Percentiles rank a stretch among this genome's conserved stretches.
Evolutionary conservation across 2,329 filamentous ascomycete genomes (phyloP).

Genomic region (Emmonsia crescens): DNA sequence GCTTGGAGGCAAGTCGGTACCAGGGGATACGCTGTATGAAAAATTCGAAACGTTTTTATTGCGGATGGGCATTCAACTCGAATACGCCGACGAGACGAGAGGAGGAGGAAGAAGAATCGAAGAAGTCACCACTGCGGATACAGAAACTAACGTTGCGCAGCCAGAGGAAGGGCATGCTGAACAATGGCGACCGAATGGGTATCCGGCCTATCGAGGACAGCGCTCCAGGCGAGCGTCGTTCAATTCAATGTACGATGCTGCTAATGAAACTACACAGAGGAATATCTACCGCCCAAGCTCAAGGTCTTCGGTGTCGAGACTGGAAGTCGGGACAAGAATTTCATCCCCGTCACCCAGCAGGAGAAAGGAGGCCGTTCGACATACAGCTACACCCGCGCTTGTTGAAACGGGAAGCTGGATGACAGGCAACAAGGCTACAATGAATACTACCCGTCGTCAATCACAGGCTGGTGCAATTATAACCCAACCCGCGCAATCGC

Average conservation of each 20-base stretch:
- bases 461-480: background rate
- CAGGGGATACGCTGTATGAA: slow-evolving; percentile 50
- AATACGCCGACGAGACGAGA: slow-evolving; percentile 40
- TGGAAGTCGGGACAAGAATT: slow-evolving; percentile 21
- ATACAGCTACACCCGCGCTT: slow-evolving; percentile 1
- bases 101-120: background rate
- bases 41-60: slow-evolving; percentile 60
- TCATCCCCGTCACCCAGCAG: slow-evolving; percentile 1
- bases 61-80: slow-evolving; percentile 60
- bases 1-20: slow-evolving; percentile 52
- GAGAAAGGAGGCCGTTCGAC: slow-evolving; percentile 19
- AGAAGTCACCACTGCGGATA: background rate
- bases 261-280: slow-evolving; percentile 41
- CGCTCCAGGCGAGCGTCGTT: slow-evolving; percentile 44
- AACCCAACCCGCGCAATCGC: background rate
- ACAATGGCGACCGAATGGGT: slow-evolving; percentile 15
- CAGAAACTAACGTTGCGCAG: slow-evolving; percentile 13
- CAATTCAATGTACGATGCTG: slow-evolving; percentile 41
- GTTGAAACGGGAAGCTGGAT: slow-evolving; percentile 4
- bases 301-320: slow-evolving; percentile 34
- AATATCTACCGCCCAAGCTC: slow-evolving; percentile 31
- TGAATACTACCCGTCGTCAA: background rate
- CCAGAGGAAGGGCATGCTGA: slow-evolving; percentile 3
- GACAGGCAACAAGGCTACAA: background rate
- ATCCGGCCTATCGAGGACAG: slow-evolving; percentile 19